phyloP scores from a whole-genome alignment of 2,329 filamentous ascomycete species.

The Onygenales sp. region DNA sequence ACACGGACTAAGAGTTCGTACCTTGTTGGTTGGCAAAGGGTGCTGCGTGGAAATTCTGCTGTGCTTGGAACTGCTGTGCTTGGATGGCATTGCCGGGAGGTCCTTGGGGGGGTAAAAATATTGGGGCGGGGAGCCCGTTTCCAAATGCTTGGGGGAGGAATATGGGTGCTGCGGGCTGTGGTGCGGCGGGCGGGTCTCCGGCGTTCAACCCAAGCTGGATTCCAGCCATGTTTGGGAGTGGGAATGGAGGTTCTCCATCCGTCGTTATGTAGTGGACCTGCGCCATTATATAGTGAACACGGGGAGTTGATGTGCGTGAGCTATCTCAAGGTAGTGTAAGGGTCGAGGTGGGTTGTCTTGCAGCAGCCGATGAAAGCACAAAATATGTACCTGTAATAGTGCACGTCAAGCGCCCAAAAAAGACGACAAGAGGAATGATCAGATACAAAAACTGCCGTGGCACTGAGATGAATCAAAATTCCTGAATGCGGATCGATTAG shows the following conservation, averaged over 20 bases:
- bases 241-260: constrained; percentile 22
- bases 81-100: constrained; percentile 2
- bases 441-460: too few relatives aligned
- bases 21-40: too few relatives aligned
- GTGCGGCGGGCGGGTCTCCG: constrained; percentile 1
- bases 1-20: too few relatives aligned
- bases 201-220: neutral
- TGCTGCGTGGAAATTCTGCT: neutral
- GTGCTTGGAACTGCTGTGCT: constrained; percentile 8
- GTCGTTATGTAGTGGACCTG: constrained; percentile 18
- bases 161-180: neutral
- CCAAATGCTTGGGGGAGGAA: neutral
- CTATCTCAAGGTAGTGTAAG: neutral
- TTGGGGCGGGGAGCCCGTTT: too few relatives aligned
- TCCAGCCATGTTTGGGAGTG: constrained; percentile 16
- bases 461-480: too few relatives aligned
- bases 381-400: too few relatives aligned
- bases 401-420: too few relatives aligned
- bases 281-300: neutral
- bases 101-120: too few relatives aligned
- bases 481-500: neutral
- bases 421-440: too few relatives aligned
- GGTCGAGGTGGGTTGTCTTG: neutral
- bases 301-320: neutral
- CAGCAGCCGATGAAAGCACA: neutral